phyloP scores from a whole-genome alignment of 164 flowering plant species.

The Cinnamomum chago region DNA sequence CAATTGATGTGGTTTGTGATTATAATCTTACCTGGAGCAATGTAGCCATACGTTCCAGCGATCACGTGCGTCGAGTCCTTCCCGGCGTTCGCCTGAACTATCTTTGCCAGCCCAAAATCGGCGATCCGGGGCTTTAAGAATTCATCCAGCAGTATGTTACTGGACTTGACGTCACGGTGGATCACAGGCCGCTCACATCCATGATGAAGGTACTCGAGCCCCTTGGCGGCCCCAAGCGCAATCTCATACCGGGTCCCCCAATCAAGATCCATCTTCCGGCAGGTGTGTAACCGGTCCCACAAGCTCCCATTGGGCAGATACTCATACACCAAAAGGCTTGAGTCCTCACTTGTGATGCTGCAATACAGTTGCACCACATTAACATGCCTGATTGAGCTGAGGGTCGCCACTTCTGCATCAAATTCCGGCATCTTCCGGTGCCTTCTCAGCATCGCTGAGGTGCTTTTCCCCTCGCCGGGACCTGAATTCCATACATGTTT shows the following conservation, averaged over 20 bases:
- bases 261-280: conserved; percentile 36
- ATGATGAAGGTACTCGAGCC: conserved; percentile 75
- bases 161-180: conserved; percentile 65
- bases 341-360: conserved; percentile 71
- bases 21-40: conserved; percentile 56
- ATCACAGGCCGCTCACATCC: conserved; percentile 55
- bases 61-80: conserved; percentile 37
- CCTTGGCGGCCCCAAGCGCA: conserved; percentile 72
- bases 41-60: conserved; percentile 71
- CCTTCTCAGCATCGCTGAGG: conserved; percentile 21
- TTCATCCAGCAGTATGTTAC: conserved; percentile 60
- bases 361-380: conserved; percentile 76
- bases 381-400: conserved; percentile 69
- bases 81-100: conserved; percentile 24
- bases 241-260: conserved; percentile 59
- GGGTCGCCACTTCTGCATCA: conserved; percentile 63
- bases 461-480: conserved; percentile 4
- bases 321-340: conserved; percentile 66
- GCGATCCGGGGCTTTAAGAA: conserved; percentile 55
- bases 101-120: conserved; percentile 64
- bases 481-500: conserved; percentile 58
- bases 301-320: conserved; percentile 70
- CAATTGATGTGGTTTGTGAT: background rate
- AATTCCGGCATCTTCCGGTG: conserved; percentile 34
- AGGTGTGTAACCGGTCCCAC: conserved; percentile 63